phyloP scores from a whole-genome alignment of 2,329 filamentous ascomycete genomes.

The Xylariaceae sp. region DNA sequence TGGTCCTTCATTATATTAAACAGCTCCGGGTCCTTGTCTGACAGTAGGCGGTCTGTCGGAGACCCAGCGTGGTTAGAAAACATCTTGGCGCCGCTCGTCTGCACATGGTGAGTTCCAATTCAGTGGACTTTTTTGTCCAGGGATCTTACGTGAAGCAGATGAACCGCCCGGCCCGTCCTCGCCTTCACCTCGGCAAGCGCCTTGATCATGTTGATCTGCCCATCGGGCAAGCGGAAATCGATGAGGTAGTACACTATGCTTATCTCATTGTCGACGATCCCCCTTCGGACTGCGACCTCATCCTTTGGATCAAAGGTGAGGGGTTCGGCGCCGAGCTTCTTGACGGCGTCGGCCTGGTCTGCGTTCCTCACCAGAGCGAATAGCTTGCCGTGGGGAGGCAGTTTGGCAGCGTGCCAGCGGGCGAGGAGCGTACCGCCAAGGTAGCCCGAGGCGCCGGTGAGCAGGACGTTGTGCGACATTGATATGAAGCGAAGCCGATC shows the following conservation, averaged over 20 bases:
- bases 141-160: constrained; percentile 42
- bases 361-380: constrained; percentile 44
- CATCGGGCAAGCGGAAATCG: constrained; percentile 30
- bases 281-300: constrained; percentile 27
- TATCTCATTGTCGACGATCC: constrained; percentile 39
- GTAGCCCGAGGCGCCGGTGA: constrained; percentile 50
- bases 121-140: too few relatives aligned
- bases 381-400: constrained; percentile 38
- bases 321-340: constrained; percentile 37
- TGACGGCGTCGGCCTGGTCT: constrained; percentile 40
- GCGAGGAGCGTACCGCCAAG: constrained; percentile 47
- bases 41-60: constrained; percentile 35
- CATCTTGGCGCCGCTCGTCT: constrained; percentile 48
- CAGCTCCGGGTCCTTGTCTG: constrained; percentile 39
- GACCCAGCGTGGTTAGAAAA: constrained; percentile 44
- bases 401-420: constrained; percentile 28
- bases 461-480: constrained; percentile 36
- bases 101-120: not conserved
- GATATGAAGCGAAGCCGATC: not conserved
- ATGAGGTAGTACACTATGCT: constrained; percentile 45
- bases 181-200: constrained; percentile 40
- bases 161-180: constrained; percentile 35
- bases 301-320: constrained; percentile 36
- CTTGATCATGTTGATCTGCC: constrained; percentile 38
- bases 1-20: constrained; percentile 39